Conservation (phyloP, 768 basidiomycete genomes). For the Kwoniella heveanensis region DNA sequence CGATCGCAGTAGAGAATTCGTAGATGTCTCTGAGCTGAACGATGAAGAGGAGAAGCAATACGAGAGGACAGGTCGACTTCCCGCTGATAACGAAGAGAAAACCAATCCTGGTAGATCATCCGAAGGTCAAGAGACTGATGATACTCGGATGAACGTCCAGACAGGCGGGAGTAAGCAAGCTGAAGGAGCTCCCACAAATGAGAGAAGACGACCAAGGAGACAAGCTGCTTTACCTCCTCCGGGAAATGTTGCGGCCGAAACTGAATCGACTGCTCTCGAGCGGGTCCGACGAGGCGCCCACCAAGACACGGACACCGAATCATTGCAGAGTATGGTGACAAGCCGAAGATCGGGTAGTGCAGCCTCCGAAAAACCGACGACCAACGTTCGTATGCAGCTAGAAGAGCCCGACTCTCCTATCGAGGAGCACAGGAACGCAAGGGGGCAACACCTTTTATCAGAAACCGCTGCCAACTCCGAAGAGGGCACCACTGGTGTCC, state of each 20-base stretch:
- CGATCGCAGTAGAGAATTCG: background rate
- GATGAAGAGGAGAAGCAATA: conserved; percentile 5
- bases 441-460: background rate
- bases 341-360: background rate
- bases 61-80: conserved; percentile 7
- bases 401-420: background rate
- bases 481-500: background rate
- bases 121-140: too few species aligned
- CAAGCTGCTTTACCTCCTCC: background rate
- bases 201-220: background rate
- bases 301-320: background rate
- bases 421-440: background rate
- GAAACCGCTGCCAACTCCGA: background rate
- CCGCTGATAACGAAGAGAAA: background rate
- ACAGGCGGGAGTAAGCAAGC: too few species aligned
- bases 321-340: background rate
- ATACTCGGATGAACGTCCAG: too few species aligned
- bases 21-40: conserved; percentile 11
- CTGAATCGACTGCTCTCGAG: too few species aligned
- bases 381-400: background rate
- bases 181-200: background rate
- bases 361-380: background rate
- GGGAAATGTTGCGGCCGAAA: background rate
- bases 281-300: too few species aligned
- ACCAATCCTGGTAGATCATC: background rate